phyloP scores from a whole-genome alignment of 495 filamentous ascomycete genomes.

The Echria macrotheca region DNA sequence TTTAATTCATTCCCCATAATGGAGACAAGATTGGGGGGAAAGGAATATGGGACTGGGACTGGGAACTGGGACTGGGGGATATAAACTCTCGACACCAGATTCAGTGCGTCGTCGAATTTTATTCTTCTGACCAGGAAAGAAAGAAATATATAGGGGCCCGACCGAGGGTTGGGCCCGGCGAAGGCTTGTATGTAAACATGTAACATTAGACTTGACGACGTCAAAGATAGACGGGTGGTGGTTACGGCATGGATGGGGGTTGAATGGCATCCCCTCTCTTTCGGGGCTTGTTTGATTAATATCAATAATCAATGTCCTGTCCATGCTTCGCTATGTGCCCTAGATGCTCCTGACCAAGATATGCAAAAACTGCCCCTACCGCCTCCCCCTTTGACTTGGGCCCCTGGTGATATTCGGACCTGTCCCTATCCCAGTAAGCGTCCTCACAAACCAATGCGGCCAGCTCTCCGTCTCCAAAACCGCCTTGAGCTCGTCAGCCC shows the following conservation, averaged over 20 bases:
- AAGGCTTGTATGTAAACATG: too few species aligned
- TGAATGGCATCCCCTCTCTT: constrained; percentile 1
- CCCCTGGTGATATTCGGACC: constrained; percentile 47
- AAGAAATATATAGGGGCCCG: neutral
- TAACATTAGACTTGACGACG: neutral
- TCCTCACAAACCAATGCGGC: constrained; percentile 54
- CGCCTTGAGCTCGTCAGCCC: constrained; percentile 63
- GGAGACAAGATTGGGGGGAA: neutral
- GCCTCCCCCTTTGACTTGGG: neutral
- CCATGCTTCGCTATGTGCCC: too few species aligned
- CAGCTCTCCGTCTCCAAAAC: constrained; percentile 60
- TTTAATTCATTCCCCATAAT: too few species aligned
- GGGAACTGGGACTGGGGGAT: neutral
- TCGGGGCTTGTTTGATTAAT: neutral
- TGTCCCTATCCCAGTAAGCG: constrained; percentile 55
- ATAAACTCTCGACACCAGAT: too few species aligned
- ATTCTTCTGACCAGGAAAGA: too few species aligned
- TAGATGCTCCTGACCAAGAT: too few species aligned
- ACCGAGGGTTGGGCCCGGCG: too few species aligned
- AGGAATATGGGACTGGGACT: neutral
- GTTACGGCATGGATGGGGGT: neutral
- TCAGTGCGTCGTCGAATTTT: too few species aligned
- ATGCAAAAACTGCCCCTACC: too few species aligned
- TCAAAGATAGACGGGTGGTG: neutral
- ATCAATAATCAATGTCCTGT: too few species aligned